Percentiles rank a stretch among this genome's conserved stretches.
phyloP scores from a whole-genome alignment of 257 asterid genomes.

The Solanum pinnatisectum region DNA sequence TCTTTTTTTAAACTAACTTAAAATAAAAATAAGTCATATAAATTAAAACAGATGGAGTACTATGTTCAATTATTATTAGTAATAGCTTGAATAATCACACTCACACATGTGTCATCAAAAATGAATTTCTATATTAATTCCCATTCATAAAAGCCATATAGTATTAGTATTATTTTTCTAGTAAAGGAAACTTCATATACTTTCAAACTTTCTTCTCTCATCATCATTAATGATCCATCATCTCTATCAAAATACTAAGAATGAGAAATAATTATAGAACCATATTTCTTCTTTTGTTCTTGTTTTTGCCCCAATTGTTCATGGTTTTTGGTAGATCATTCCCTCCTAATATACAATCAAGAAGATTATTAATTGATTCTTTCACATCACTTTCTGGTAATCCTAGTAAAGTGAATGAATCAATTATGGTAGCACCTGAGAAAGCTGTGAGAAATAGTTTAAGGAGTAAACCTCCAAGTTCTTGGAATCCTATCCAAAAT shows the following conservation, averaged over 20 bases:
- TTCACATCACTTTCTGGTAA: conserved; percentile 11
- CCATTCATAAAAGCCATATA: conserved; percentile 8
- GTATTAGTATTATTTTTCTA: neutral
- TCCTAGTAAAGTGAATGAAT: conserved; percentile 18
- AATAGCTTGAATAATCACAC: conserved; percentile 1
- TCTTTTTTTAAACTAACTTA: too few species aligned
- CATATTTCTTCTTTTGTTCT: conserved; percentile 15
- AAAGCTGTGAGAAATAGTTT: conserved; percentile 39
- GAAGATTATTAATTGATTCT: conserved; percentile 27
- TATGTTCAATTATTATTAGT: neutral
- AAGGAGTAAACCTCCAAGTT: conserved; percentile 33
- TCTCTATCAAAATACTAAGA: neutral
- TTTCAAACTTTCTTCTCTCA: neutral
- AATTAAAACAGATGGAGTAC: too few species aligned
- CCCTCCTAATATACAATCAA: neutral
- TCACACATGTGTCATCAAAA: conserved; percentile 31
- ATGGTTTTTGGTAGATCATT: neutral
- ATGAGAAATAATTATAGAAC: conserved; percentile 14
- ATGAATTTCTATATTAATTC: neutral
- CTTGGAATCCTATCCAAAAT: conserved; percentile 52
- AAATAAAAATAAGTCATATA: too few species aligned
- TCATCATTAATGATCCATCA: neutral
- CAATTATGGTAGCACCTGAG: conserved; percentile 18
- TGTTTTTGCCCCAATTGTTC: conserved; percentile 11
- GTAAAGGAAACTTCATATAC: neutral